Evolutionary conservation across 352 stramenopile genomes (phyloP), one percentile per base, ranked within the genome.

Genomic region (Pythium dissimile): DNA sequence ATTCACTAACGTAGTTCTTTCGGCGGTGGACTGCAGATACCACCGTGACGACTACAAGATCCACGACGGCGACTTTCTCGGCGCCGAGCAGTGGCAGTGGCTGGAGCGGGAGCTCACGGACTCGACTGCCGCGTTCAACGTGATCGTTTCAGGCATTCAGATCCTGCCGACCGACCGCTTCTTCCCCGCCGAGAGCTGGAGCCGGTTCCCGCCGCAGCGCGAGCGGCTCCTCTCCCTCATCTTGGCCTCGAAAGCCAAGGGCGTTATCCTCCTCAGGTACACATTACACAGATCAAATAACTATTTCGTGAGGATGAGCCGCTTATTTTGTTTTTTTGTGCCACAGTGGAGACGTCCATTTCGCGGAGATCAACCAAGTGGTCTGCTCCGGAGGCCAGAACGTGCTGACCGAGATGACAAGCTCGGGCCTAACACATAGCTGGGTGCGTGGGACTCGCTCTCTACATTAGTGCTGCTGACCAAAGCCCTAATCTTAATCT

Each of bases 341-440:
- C 24, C 5, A 34, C 41, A 96, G 76, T 73, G 94, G 94, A 3
- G 94, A 98, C 69, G 90, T 98, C 1, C 93, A 98, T 59, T 97
- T 97, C 59, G 74, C 80, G 7, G 89, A 98, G 66, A 76, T 98
- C 61, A 89, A 97, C 62, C 84, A 96, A 51, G 94, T 97, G 37
- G 73, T 95, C 53, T 98, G 93, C 66, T 78, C 77, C 2, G 72
- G 71, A 35, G 81, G 72, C 45, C 47, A 64, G 27, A 86, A 84
- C 26, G 71, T 73, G 18, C 75, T 89, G 49, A 89, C 83, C 3
- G 83, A 92, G 52, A 88, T 98, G 37, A 97, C 93, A 3, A 97
- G 89, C 41, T 96, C 84, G 13, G 93, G 93, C 23, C 87, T 98
- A 84, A 98, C 92, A 5, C 92, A 98, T 61, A 96, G 89, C 30